Conservation (phyloP, 2,329 filamentous ascomycete genomes). For the Paecilomyces sp. region DNA sequence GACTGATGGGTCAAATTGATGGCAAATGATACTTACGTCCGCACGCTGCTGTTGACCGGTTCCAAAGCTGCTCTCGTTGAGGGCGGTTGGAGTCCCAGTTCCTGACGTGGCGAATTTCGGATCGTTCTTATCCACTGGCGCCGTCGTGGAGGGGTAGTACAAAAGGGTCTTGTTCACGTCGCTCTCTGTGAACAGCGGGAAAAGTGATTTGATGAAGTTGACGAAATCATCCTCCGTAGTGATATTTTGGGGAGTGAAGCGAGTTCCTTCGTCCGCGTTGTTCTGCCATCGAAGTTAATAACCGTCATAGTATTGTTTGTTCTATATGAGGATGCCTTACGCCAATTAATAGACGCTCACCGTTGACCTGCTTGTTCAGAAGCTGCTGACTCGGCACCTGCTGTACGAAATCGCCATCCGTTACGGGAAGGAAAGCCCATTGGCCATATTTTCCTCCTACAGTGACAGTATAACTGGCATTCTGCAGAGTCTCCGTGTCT, state of each 20-base stretch:
- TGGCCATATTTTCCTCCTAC: slow-evolving; percentile 26
- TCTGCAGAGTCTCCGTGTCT: slow-evolving; percentile 28
- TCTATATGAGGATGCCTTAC: slow-evolving; percentile 2
- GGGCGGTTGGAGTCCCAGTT: slow-evolving; percentile 34
- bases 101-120: slow-evolving; percentile 31
- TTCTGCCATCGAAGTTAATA: slow-evolving; percentile 17
- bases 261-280: slow-evolving; percentile 44
- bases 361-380: slow-evolving; percentile 27
- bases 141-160: slow-evolving; percentile 31
- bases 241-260: slow-evolving; percentile 40
- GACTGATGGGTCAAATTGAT: neutral
- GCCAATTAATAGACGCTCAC: slow-evolving; percentile 23
- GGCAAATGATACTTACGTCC: slow-evolving; percentile 10
- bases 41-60: slow-evolving; percentile 50
- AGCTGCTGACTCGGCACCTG: slow-evolving; percentile 30
- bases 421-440: slow-evolving; percentile 38
- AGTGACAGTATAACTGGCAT: slow-evolving; percentile 26
- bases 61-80: slow-evolving; percentile 42
- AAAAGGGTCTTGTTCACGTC: slow-evolving; percentile 33
- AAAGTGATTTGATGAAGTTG: slow-evolving; percentile 33
- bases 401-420: slow-evolving; percentile 32
- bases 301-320: neutral
- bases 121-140: slow-evolving; percentile 12
- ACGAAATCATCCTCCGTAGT: slow-evolving; percentile 33
- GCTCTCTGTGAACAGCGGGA: slow-evolving; percentile 34